These are phyloP conservation scores for Lolium rigidum DNA, from an alignment of 176 grass and related monocot genomes.

Conservation along the genomic window DNA sequence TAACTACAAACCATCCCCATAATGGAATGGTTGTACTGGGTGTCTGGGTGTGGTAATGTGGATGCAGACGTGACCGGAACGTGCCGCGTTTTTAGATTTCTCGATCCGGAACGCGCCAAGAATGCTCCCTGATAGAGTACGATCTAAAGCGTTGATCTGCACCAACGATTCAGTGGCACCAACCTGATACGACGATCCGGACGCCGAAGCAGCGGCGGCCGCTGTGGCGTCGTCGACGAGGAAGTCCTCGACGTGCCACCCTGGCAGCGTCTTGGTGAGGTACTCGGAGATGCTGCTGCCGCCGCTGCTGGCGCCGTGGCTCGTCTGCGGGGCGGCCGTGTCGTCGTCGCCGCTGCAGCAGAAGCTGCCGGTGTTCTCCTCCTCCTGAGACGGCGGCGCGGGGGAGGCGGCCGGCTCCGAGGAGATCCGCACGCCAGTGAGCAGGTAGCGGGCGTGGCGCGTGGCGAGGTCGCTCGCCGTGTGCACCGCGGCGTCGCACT, in stretches of 20 bases:
- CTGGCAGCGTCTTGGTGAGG: constrained; percentile 88
- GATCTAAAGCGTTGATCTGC: not conserved
- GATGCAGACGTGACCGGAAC: constrained; percentile 36
- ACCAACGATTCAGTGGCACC: not conserved
- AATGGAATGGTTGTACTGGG: constrained; percentile 41
- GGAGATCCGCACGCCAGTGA: constrained; percentile 85
- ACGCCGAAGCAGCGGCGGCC: not conserved
- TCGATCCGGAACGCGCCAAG: constrained; percentile 5
- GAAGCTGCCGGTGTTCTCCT: constrained; percentile 48
- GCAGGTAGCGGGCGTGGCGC: constrained; percentile 81
- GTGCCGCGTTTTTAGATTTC: not conserved
- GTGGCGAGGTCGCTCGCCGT: constrained; percentile 64
- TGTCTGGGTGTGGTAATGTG: constrained; percentile 37
- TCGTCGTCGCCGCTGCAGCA: constrained; percentile 44
- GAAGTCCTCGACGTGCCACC: constrained; percentile 94
- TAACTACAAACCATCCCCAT: constrained; percentile 41
- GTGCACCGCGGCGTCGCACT: constrained; percentile 87
- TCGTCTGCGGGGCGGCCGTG: too few species aligned
- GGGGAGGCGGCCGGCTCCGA: constrained; percentile 58
- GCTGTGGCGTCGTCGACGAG: constrained; percentile 54
- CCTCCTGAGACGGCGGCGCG: constrained; percentile 26
- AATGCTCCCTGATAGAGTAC: not conserved
- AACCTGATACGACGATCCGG: constrained; percentile 60
- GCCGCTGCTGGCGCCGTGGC: too few species aligned
- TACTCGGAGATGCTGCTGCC: constrained; percentile 98